Percentiles rank a stretch among this genome's conserved stretches.
These are phyloP conservation scores for Yamadazyma songkhlaensis DNA, from an alignment of 1,139 yeast species.

Conservation along the genomic window DNA sequence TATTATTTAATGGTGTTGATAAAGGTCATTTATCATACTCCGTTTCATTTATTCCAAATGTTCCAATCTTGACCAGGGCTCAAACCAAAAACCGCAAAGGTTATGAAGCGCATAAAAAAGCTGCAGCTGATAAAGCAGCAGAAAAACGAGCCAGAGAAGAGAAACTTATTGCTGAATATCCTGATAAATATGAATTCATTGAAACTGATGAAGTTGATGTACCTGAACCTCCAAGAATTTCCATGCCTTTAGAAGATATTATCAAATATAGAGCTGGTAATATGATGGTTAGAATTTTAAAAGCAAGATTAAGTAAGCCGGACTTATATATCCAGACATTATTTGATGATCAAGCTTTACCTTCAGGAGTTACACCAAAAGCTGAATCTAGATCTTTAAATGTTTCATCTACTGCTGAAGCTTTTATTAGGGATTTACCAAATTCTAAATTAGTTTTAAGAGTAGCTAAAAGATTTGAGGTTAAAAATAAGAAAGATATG, in stretches of 20 bases:
- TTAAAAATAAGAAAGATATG: constrained; percentile 46
- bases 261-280: constrained; percentile 60
- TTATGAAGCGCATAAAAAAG: constrained; percentile 26
- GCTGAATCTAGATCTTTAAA: constrained; percentile 39
- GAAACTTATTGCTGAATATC: constrained; percentile 52
- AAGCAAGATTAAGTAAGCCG: constrained; percentile 47
- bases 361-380: constrained; percentile 53
- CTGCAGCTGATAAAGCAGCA: constrained; percentile 34
- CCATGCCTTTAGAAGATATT: constrained; percentile 52
- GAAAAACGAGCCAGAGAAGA: constrained; percentile 39
- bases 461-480: constrained; percentile 49
- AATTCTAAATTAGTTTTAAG: constrained; percentile 58
- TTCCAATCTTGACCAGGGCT: constrained; percentile 57
- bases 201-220: constrained; percentile 49
- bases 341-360: constrained; percentile 62
- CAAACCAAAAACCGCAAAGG: constrained; percentile 45
- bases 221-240: constrained; percentile 42
- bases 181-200: constrained; percentile 64
- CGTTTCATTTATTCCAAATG: constrained; percentile 59
- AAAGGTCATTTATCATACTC: constrained; percentile 56
- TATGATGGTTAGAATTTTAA: constrained; percentile 48
- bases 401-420: constrained; percentile 47
- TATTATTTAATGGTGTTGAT: constrained; percentile 41
- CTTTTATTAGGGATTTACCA: constrained; percentile 67
- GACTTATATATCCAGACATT: constrained; percentile 55